A percentile compares a stretch with the other conserved stretches of the same genome.
Conservation (phyloP, 805 yeast species). For the Pichia cephalocereana region DNA sequence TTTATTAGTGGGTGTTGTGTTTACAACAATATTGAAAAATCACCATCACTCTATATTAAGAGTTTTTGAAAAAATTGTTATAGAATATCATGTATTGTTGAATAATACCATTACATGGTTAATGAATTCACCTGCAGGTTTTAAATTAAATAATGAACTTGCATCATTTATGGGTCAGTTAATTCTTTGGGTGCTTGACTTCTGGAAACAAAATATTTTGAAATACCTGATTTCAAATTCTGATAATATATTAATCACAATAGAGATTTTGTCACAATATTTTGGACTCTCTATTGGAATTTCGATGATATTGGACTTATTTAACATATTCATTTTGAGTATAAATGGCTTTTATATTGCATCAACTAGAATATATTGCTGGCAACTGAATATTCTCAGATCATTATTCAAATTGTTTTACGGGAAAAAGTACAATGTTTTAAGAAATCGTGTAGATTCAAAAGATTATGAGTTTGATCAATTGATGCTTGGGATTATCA, state of each 20-base stretch:
- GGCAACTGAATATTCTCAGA: conserved; percentile 58
- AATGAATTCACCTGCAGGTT: conserved; percentile 87
- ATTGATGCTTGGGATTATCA: conserved; percentile 74
- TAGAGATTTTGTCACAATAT: conserved; percentile 14
- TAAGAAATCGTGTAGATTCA: conserved; percentile 79
- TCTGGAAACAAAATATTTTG: conserved; percentile 38
- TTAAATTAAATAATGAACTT: conserved; percentile 80
- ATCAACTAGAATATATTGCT: conserved; percentile 66
- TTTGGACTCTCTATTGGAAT: conserved; percentile 64
- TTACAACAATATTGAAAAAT: conserved; percentile 36
- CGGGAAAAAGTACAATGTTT: conserved; percentile 79
- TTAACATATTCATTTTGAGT: conserved; percentile 59
- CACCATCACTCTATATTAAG: conserved; percentile 12
- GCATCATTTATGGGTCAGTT: conserved; percentile 81
- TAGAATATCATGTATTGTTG: conserved; percentile 23
- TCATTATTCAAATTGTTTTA: conserved; percentile 79
- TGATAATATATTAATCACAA: conserved; percentile 9
- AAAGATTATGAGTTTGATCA: conserved; percentile 82
- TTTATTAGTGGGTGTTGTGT: conserved; percentile 57
- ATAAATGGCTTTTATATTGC: conserved; percentile 69
- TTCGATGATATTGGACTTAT: conserved; percentile 55
- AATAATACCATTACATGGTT: conserved; percentile 55
- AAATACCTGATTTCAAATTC: conserved; percentile 8
- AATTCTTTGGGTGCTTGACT: conserved; percentile 72
- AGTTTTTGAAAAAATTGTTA: conserved; percentile 16